Evolutionary conservation across 768 basidiomycete genomes (phyloP), one percentile per base, ranked within the genome.

Genomic region (Cystofilobasidium bisporidii): DNA sequence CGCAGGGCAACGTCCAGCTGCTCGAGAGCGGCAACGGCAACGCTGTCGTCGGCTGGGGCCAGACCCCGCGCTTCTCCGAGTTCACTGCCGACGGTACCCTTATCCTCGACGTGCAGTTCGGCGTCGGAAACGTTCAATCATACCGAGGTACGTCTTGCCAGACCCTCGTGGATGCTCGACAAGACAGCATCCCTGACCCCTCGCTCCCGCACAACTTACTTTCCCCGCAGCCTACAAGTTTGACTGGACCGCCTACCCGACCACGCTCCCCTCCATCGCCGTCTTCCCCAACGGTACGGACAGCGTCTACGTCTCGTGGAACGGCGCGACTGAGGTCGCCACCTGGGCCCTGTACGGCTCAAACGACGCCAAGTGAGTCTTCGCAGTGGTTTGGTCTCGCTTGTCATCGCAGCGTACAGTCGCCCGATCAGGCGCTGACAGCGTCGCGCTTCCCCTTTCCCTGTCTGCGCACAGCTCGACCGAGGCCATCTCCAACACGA

Each of bases 301-400:
- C 22, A 38, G 47, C 43, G 69, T 69, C 10, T 73, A 69, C 67
- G 71, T 61, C 3, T 71, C 70, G 4, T 76, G 75, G 75, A 76
- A 75, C 64, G 75, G 75, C 15, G 74, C 73, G 9, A 75, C 74
- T 14, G 69, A 74, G 30, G 67, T 75, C 20, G 6, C 53, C 0
- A 43, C 14, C 10, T 73, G 70, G 70, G 32, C 48, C 8, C 58
- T 74, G 17, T 26, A 69, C n/a, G 71, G 71, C 24, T 69, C 71
- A 15, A 62, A 69, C 22, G 58, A 61, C 30, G 66, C 71, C 17
- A 33, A 43, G 22, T 38, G n/a, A 28, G 60, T 22, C 32, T 41
- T 9, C n/a, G n/a, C n/a, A n/a, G n/a, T n/a, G n/a, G n/a, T n/a
- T n/a, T n/a, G n/a, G n/a, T n/a, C n/a, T n/a, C n/a, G n/a, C n/a